Base-by-base conservation (phyloP, 345 rosid genomes). In the Balakata baccata region DNA sequence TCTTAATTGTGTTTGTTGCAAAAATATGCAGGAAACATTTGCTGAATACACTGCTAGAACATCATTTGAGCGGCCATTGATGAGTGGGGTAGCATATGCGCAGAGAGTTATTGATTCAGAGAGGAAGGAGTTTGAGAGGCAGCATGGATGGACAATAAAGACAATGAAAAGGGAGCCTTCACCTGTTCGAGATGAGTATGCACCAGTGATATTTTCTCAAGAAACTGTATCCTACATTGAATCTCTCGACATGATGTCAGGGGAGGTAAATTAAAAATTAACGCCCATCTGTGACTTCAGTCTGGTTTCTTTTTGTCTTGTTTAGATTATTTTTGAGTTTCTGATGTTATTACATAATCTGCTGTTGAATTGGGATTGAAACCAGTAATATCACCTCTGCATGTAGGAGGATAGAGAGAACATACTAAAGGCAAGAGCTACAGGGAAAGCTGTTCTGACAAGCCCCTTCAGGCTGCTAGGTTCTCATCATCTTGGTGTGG, bases 221-320 rank as follows among this genome's bases (percentile, higher is more conserved):
- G 96, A 92, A 74, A 91, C 98, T 20, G 83, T 95, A 45, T 92
- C 98, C 72, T 88, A 95, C 78, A 87, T 95, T 51, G 91, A 89
- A 78, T 95, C 99, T 11, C 87, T 95, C 29, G 99, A 95, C 73
- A 95, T 95, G 99, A 95, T 95, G 99, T 95, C 99, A 4, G 99
- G 99, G 75, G 94, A 91, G 97, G 98, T 94, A 85, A 79, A 63
- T 47, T 34, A 8, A 84, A 84, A 75, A 56, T 58, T 53, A n/a
- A 54, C 59, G 9, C 64, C 52, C 66, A 8, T 69, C 67, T 43
- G 17, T 60, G n/a, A 37, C 59, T 65, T 70, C 43, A 47, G 11
- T 52, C 29, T 54, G 37, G 46, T 53, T 46, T 13, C 22, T 16
- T 3, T 0, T 52, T 52, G 56, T 60, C 64, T 72, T 66, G 9